Base-by-base conservation (phyloP, 208 protist genomes). In the Naegleria gruberi region DNA sequence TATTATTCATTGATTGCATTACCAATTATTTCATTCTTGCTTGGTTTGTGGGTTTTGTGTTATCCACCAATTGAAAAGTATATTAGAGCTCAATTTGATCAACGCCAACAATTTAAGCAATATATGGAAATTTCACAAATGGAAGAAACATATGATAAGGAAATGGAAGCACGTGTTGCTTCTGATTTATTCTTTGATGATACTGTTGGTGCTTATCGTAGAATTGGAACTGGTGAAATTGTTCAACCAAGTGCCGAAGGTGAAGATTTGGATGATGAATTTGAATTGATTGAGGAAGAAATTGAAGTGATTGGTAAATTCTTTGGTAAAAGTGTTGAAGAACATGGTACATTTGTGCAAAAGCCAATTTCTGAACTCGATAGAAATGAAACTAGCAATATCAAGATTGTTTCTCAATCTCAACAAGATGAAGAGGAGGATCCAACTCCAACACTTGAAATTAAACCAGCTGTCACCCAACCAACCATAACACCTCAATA, bases 271-370 rank as follows among this genome's bases (percentile, higher is more conserved):
- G 65, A 77, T 37, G 65, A 77, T 77, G 65, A 77, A 77, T 77
- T 37, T 77, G 65, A 77, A 77, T 37, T 77, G 8, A 37, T 77
- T 37, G 65, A 77, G 30, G 65, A 77, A 77, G 30, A 77, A 77
- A 77, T 77, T 77, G 65, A 77, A 77, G 65, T 77, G 30, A 77
- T 77, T 77, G 65, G 65, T 77, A 77, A 37, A 77, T 77, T 77
- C 65, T 77, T 77, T 77, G 65, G 65, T 37, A 7, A 37, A 77
- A 77, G 34, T 37, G 8, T 77, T 77, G 65, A 77, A 37, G 65
- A 77, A 37, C 65, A 77, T 37, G 65, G 65, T 37, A 77, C 6
- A 37, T 77, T 37, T 37, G n/a, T 77, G 6, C 7, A 19, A 37
- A 77, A 77, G 65, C 15, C 19, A 30, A 23, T 30, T 30, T 19